A percentile compares a stretch with the other conserved stretches of the same genome.
phyloP scores from a whole-genome alignment of 2,329 filamentous ascomycete species.

The Biscogniauxia sp. region DNA sequence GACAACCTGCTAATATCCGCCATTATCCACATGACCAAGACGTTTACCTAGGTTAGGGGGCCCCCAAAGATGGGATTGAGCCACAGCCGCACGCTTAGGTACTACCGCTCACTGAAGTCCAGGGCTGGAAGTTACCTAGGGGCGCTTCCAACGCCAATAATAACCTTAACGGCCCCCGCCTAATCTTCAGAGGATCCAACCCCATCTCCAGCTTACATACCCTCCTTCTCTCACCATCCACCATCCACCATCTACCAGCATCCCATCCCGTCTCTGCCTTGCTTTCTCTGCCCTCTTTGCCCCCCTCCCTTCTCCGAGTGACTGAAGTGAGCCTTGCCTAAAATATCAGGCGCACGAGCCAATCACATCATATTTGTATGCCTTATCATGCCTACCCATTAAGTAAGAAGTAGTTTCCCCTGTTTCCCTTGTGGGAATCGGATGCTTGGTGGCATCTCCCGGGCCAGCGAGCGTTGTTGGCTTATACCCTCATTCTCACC shows the following conservation, averaged over 20 bases:
- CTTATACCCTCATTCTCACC: neutral
- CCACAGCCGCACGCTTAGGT: conserved; percentile 13
- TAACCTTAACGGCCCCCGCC: conserved; percentile 16
- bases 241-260: too few relatives aligned
- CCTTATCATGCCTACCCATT: neutral
- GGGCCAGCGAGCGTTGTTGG: neutral
- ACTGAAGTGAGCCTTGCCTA: conserved; percentile 10
- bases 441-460: neutral
- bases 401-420: too few relatives aligned
- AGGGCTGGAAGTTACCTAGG: neutral
- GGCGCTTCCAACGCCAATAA: conserved; percentile 22
- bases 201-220: too few relatives aligned
- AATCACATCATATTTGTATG: neutral
- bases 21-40: neutral
- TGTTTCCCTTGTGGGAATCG: neutral
- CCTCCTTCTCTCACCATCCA: too few relatives aligned
- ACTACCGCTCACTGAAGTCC: too few relatives aligned
- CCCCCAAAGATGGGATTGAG: conserved; percentile 6
- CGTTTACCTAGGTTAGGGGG: neutral
- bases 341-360: neutral
- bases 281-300: conserved; percentile 11
- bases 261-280: too few relatives aligned
- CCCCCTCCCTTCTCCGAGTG: conserved; percentile 4
- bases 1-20: neutral
- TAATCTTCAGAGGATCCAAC: conserved; percentile 8